Evolutionary conservation across 257 asterid species (phyloP), one percentile per base, ranked within the genome.

Genomic region (Primulina tabacum): DNA sequence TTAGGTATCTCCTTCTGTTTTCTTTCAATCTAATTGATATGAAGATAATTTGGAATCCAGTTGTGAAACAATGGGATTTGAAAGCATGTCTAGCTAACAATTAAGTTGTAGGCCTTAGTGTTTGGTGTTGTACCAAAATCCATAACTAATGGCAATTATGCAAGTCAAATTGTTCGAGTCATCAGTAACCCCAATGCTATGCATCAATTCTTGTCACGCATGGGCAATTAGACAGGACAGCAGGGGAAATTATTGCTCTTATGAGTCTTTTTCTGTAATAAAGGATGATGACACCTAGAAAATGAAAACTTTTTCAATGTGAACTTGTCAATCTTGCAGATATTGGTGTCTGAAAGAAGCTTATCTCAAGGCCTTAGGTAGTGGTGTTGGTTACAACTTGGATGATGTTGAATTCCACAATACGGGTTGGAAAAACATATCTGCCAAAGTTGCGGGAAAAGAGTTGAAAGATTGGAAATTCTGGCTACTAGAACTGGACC

Each of bases 331-430:
- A 64, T 61, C 10, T 6, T 73, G 87, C 96, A 93, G 99, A 76
- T 93, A 90, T 82, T 93, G 99, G 99, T 83, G 94, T 79, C 74
- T 90, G 79, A 93, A 93, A 87, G 97, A 93, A 86, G 87, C 99
- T 73, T 93, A 78, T 68, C 89, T 88, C 55, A 93, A 93, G 88
- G 99, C 96, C 64, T 80, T 88, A 62, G 99, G 99, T 53, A 76
- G 62, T 2, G 97, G 97, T 2, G 81, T 93, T 38, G 95, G 96
- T 71, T 73, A 76, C 83, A 82, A 81, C 71, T 79, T 89, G 89
- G 91, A 93, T 63, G 79, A 76, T 24, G 81, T 87, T 18, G 99
- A 90, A 69, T 90, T 93, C 82, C 91, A 85, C 73, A 95, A 90
- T 68, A 59, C 74, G 4, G 75, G 21, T 72, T 93, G 99, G 99